These are phyloP conservation scores for Entonaema liquescens DNA, from an alignment of 495 filamentous ascomycete species.

Conservation along the genomic window DNA sequence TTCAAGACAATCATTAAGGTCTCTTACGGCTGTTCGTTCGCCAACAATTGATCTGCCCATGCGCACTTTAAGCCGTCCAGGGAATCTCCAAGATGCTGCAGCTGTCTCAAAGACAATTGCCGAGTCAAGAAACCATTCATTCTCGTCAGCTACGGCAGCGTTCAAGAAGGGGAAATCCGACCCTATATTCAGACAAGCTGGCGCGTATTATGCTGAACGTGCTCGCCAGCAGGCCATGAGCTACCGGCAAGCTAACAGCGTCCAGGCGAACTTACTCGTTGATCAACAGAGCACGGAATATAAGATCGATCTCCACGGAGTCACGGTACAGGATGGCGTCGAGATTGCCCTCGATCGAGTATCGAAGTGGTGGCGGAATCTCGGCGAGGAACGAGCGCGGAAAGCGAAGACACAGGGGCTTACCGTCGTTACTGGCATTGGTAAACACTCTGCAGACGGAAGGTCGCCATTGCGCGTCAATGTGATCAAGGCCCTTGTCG, in stretches of 20 bases:
- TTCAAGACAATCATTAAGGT: conserved; percentile 9
- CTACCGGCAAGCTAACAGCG: conserved; percentile 34
- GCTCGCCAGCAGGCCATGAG: conserved; percentile 41
- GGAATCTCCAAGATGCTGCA: conserved; percentile 18
- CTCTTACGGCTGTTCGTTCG: conserved; percentile 3
- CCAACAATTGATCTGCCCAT: conserved; percentile 2
- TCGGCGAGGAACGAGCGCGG: conserved; percentile 66
- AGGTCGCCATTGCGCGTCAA: conserved; percentile 78
- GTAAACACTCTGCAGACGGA: conserved; percentile 80
- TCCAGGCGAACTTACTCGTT: conserved; percentile 67
- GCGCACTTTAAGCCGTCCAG: conserved; percentile 14
- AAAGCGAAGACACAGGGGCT: conserved; percentile 58
- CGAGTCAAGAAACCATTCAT: conserved; percentile 30
- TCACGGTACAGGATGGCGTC: conserved; percentile 79
- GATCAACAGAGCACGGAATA: conserved; percentile 63
- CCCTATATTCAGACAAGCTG: conserved; percentile 51
- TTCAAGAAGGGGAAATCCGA: conserved; percentile 47
- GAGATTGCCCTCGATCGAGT: conserved; percentile 75
- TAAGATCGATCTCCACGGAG: conserved; percentile 82
- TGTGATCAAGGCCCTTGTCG: conserved; percentile 77
- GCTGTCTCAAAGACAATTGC: conserved; percentile 12
- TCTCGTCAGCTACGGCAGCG: conserved; percentile 44
- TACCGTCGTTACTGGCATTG: conserved; percentile 81
- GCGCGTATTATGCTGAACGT: conserved; percentile 49
- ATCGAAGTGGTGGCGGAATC: conserved; percentile 78